Base-by-base conservation (phyloP, 2,329 filamentous ascomycete genomes). In the Knufia petricola region DNA sequence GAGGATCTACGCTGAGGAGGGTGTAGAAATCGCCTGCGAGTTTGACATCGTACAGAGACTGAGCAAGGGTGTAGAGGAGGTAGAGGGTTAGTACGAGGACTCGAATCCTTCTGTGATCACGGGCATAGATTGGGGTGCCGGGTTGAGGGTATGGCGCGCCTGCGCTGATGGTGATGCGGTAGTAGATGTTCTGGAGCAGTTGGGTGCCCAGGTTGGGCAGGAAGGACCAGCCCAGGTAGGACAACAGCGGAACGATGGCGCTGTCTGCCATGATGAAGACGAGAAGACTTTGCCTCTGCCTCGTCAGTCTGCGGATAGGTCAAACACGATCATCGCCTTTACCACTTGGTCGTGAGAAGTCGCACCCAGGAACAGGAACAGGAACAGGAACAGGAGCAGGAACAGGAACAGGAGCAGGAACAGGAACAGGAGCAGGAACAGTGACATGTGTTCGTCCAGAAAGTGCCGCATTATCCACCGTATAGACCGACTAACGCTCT, bases 41-140 rank as follows among this genome's bases (percentile, higher is more conserved):
- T 54, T 79, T 83, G 23, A 95, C 75, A 54, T 87, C 81, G 70
- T 85, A 81, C 73, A 94, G 86, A 60, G 87, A 84, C 69, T 96
- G 90, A 70, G 89, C 92, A 60, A 96, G 80, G 40, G 88, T 95
- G 73, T 95, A 95, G 55, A 84, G 69, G 31, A 96, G 85, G 69
- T 96, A 98, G 52, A 78, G 69, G 42, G 83, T 73, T 44, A 96
- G 83, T 60, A 96, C 86, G 58, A 83, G 72, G 62, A 90, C 83
- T 64, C 92, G 82, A 63, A 95, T 90, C 59, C 81, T 78, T 50
- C 85, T 84, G 52, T 87, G 83, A 70, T 96, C 86, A 50, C 76
- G 74, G 54, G 76, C 73, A 64, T 79, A 86, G 56, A 81, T 81
- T 1, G 80, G 74, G 73, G 64, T 85, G 78, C 30, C 84, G 78